Evolutionary conservation across 108 stramenopile genomes (phyloP).

Genomic region (Cyclotella choctawhatcheeana): DNA sequence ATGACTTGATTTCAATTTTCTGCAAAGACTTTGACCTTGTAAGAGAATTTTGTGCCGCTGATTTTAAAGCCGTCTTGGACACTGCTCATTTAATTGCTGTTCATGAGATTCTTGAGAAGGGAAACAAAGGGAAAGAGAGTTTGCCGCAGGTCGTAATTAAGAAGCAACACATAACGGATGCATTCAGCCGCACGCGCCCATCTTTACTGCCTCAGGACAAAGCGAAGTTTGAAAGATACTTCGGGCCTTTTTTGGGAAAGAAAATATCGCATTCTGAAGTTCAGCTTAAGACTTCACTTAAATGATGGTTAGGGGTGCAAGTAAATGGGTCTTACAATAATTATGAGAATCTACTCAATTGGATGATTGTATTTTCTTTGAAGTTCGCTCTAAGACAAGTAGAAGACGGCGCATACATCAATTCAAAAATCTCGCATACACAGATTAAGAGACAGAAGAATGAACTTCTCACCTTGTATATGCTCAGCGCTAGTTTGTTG

Average conservation of each 20-base stretch:
- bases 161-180: constrained; percentile 39
- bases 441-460: no score
- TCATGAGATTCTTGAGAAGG: constrained; percentile 52
- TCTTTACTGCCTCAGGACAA: constrained; percentile 37
- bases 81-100: constrained; percentile 81
- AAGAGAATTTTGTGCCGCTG: constrained; percentile 70
- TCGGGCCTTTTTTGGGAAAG: constrained; percentile 15
- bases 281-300: background rate
- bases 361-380: no score
- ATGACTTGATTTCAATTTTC: constrained; percentile 25
- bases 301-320: no score
- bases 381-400: no score
- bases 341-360: no score
- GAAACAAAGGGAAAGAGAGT: background rate
- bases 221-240: constrained; percentile 21
- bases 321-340: no score
- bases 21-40: constrained; percentile 32
- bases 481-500: background rate
- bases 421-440: no score
- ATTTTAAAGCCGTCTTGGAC: constrained; percentile 79
- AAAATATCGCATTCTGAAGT: background rate
- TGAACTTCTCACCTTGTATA: background rate
- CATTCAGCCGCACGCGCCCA: constrained; percentile 41
- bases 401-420: no score
- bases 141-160: constrained; percentile 12